Evolutionary conservation across 371 early-diverging fungal species (phyloP), one percentile per base, ranked within the genome.

Genomic region (Apophysomyces variabilis): DNA sequence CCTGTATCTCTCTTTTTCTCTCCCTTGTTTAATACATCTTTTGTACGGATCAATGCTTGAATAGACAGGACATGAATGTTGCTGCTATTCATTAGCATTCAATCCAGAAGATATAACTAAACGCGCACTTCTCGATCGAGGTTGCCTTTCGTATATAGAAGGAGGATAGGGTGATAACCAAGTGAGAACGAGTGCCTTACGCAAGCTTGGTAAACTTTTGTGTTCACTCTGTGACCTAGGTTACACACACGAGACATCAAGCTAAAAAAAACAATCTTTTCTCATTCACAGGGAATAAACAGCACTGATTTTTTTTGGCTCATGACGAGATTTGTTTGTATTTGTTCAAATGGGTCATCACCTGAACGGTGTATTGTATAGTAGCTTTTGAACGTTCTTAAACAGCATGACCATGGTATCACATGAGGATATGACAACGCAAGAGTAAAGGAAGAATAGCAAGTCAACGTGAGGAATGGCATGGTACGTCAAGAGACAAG

Each of bases 261-360:
- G 5, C 13, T 13, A 41, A 41, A 41, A 41, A 41, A 26, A 26
- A 26, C 3, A 45, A 45, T 45, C 16, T 13, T 18, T 45, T 50
- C 21, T 50, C 54, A 50, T 21, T 26, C 21, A n/a, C 8, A 18
- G 21, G 54, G 16, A 18, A 21, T n/a, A 50, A 7, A 50, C 54
- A 41, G 1, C 13, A 11, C 41, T 41, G 8, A 11, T 41, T 41
- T 21, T 21, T 50, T 50, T 21, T 50, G 9, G 54, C 54, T 50
- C 54, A 50, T 50, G 54, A 50, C 54, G 54, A 50, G 54, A 50
- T 50, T 50, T 50, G 54, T 50, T 50, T 50, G 54, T 50, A 21
- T 50, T 50, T 50, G 54, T 50, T 50, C 54, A 50, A 50, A 21
- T 50, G 54, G 21, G 16, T 35, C 7, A 50, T 50, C 54, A 50